A percentile compares a stretch with the other conserved stretches of the same genome.
Evolutionary conservation across 805 yeast genomes (phyloP).

Genomic region (Diddensiella caesifluorescens): DNA sequence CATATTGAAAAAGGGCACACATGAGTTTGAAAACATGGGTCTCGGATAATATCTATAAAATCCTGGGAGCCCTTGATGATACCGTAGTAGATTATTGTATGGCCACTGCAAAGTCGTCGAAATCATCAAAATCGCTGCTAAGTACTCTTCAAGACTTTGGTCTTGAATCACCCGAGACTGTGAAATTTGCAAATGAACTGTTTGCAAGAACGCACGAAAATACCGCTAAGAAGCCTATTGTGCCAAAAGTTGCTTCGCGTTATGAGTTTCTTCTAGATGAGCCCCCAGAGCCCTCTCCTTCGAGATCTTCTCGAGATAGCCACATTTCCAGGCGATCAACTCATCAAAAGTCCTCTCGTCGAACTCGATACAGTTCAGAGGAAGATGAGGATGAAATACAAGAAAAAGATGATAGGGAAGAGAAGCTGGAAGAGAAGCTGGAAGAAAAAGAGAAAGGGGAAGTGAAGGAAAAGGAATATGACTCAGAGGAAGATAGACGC

Average conservation of each 20-base stretch:
- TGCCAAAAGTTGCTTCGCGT: constrained; percentile 2
- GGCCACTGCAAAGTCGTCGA: constrained; percentile 26
- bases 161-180: constrained; percentile 14
- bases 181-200: constrained; percentile 21
- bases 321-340: background rate
- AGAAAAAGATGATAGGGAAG: constrained; percentile 7
- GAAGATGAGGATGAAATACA: constrained; percentile 1
- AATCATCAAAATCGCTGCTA: constrained; percentile 13
- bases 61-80: constrained; percentile 25
- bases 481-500: constrained; percentile 36
- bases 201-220: constrained; percentile 13
- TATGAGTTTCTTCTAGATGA: constrained; percentile 17
- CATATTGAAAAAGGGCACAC: background rate
- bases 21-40: constrained; percentile 19
- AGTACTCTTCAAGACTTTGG: constrained; percentile 23
- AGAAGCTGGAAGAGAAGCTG: constrained; percentile 14
- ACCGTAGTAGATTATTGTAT: constrained; percentile 26
- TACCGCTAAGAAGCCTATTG: background rate
- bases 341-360: constrained; percentile 1
- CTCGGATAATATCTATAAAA: constrained; percentile 19
- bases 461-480: constrained; percentile 25
- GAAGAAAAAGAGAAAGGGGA: constrained; percentile 34
- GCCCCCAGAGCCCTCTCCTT: constrained; percentile 1
- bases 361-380: constrained; percentile 4
- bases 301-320: background rate